Percentiles rank a stretch among this genome's conserved stretches.
These are phyloP conservation scores for Nitzschia sp. DNA, from an alignment of 108 stramenopile genomes.

Conservation along the genomic window DNA sequence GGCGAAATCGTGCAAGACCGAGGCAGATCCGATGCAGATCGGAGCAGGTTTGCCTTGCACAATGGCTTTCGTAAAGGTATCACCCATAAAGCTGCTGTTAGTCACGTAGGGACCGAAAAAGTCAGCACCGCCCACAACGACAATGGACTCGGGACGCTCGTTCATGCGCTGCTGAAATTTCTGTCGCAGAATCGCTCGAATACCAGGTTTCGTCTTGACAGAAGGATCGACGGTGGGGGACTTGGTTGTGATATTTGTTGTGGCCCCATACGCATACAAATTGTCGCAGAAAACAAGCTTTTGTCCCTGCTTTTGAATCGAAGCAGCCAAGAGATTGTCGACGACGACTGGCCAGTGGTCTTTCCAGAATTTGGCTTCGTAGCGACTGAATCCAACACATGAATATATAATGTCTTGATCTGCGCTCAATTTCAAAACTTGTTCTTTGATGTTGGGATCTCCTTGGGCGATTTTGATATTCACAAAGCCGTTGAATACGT, in stretches of 20 bases:
- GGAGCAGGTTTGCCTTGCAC: conserved; percentile 15
- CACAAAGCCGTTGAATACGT: background rate
- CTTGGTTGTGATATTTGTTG: conserved; percentile 11
- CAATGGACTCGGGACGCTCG: conserved; percentile 19
- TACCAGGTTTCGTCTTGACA: conserved; percentile 22
- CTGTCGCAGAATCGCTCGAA: conserved; percentile 26
- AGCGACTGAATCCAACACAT: conserved; percentile 35
- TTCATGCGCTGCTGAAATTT: conserved; percentile 28
- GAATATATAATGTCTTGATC: conserved; percentile 29
- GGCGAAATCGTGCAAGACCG: conserved; percentile 31
- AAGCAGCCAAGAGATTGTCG: conserved; percentile 32
- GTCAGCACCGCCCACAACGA: conserved; percentile 36
- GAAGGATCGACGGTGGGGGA: background rate
- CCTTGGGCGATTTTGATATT: conserved; percentile 30
- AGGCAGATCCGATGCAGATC: conserved; percentile 28
- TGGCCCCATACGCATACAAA: conserved; percentile 38
- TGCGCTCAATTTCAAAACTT: conserved; percentile 2
- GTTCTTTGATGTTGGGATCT: conserved; percentile 19
- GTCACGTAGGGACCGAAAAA: conserved; percentile 36
- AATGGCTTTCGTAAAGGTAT: conserved; percentile 34
- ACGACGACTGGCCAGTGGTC: conserved; percentile 36
- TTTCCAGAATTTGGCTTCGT: conserved; percentile 38
- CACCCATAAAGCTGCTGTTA: conserved; percentile 28
- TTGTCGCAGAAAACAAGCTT: conserved; percentile 47
- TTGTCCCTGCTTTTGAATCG: conserved; percentile 12